Conservation (phyloP, 108 stramenopile genomes). For the Skeletonema costatum region DNA sequence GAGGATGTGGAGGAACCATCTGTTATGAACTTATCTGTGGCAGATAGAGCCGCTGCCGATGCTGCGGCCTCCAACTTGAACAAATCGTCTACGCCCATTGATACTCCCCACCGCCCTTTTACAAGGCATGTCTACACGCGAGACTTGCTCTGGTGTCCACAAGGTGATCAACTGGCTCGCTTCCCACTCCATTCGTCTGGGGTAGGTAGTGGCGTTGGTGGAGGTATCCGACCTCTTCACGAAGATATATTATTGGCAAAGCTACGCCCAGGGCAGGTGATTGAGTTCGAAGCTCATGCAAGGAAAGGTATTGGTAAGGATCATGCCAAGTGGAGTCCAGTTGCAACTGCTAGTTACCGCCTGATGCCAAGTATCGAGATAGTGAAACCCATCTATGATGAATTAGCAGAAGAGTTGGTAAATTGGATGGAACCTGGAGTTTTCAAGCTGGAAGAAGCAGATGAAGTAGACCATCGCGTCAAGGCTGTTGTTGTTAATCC, state of each 20-base stretch:
- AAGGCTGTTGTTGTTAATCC: conserved; percentile 81
- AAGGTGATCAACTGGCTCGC: conserved; percentile 87
- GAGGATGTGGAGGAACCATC: conserved; percentile 50
- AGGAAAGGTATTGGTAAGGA: conserved; percentile 91
- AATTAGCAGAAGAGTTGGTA: conserved; percentile 85
- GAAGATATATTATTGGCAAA: conserved; percentile 96
- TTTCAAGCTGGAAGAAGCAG: conserved; percentile 73
- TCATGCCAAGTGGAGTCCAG: conserved; percentile 98
- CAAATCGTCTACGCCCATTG: conserved; percentile 53
- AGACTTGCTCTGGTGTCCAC: conserved; percentile 89
- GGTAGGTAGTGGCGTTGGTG: conserved; percentile 22
- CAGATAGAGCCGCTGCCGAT: conserved; percentile 43
- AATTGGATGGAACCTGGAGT: conserved; percentile 89
- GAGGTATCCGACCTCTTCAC: conserved; percentile 73
- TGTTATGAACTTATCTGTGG: conserved; percentile 48
- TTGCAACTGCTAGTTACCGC: conserved; percentile 95
- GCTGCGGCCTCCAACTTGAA: conserved; percentile 25
- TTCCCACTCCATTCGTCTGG: conserved; percentile 47
- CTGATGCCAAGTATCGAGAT: conserved; percentile 81
- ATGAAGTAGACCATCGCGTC: conserved; percentile 33
- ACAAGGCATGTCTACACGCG: conserved; percentile 85
- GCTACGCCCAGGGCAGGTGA: conserved; percentile 93
- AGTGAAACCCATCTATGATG: conserved; percentile 70
- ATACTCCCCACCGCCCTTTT: conserved; percentile 76
- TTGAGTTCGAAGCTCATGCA: conserved; percentile 91